Base-by-base conservation (phyloP, 2,329 filamentous ascomycete genomes). In the Pseudogymnoascus sp. region DNA sequence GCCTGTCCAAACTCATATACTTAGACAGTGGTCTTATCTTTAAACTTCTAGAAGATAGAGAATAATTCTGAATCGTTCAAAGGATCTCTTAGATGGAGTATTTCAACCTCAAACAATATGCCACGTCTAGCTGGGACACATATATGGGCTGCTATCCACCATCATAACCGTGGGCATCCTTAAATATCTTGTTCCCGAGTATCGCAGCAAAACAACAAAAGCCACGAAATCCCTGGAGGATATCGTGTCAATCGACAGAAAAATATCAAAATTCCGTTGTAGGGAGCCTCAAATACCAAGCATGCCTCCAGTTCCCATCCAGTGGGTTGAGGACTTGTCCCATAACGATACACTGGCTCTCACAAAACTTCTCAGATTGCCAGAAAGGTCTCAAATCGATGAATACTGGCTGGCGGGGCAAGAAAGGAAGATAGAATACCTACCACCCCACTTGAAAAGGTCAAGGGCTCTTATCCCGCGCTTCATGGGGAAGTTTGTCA, bases 391-490 rank as follows among this genome's bases (percentile, higher is more conserved):
- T 4, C 47, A 54, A 14, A 32, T 54, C 3, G 47, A 54, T 9
- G 47, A 54, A 54, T 18, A 54, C 28, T 54, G 47, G 47, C 28
- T 54, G 18, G 28, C 20, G 7, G n/a, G n/a, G 28, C 47, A 54
- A 54, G 47, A 54, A 28, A 54, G 32, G 28, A 34, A 54, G 28
- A 20, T 54, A 14, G 16, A 14, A 11, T 54, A 20, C 41, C 62
- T 69, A 18, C 62, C 67, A 14, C n/a, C 62, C 2, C 32, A 22
- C 2, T 64, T 70, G 20, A 50, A 60, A 2, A 62, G 43, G 38
- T 62, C 61, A 34, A 58, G 20, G 7, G 37, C 58, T 1, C n/a
- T 64, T 2, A 37, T 69, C 38, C 57, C 60, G 12, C 61, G 62
- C 9, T 54, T 66, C 43, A 28, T 58, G 7, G 57, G 38, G 11